Percentiles rank a stretch among this genome's conserved stretches.
Evolutionary conservation across 192 early-diverging fungal genomes (phyloP).

Genomic region (Lobosporangium transversale): DNA sequence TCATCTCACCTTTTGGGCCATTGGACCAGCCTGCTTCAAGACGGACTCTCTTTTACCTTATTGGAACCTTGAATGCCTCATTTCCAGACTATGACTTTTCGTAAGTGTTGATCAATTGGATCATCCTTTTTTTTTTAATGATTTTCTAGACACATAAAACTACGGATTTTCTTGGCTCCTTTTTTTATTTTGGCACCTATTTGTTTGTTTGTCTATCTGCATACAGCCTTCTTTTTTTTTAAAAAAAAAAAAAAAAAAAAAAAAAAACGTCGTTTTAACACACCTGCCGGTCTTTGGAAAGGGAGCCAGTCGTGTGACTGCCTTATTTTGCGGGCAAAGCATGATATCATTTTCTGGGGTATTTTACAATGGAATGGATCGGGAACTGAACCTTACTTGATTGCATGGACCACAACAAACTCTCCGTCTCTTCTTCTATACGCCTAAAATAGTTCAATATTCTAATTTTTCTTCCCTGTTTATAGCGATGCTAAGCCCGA

Average conservation of each 20-base stretch:
- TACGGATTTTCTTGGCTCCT: not conserved
- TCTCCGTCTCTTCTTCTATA: not conserved
- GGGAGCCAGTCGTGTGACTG: not conserved
- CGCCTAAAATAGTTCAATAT: too few species aligned
- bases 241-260: constrained; percentile 11
- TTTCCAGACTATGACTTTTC: constrained; percentile 99
- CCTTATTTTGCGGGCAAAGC: not conserved
- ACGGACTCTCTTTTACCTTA: constrained; percentile 92
- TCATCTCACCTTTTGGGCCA: constrained; percentile 89
- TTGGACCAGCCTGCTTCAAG: constrained; percentile 85
- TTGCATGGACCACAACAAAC: constrained; percentile 2
- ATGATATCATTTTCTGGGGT: constrained; percentile 38
- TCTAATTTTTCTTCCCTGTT: not conserved
- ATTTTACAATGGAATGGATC: constrained; percentile 16
- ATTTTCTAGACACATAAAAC: not conserved
- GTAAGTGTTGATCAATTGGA: constrained; percentile 56
- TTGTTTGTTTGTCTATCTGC: too few species aligned
- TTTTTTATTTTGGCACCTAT: not conserved
- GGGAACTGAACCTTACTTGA: constrained; percentile 36
- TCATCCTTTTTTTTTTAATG: not conserved
- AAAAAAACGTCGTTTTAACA: too few species aligned
- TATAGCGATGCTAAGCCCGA: constrained; percentile 82
- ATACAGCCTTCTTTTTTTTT: constrained; percentile 21
- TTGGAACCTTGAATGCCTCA: constrained; percentile 94
- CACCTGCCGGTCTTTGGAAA: too few species aligned